Evolutionary conservation across 139 green algal species (phyloP).

Genomic region (Pycnococcus provasolii): DNA sequence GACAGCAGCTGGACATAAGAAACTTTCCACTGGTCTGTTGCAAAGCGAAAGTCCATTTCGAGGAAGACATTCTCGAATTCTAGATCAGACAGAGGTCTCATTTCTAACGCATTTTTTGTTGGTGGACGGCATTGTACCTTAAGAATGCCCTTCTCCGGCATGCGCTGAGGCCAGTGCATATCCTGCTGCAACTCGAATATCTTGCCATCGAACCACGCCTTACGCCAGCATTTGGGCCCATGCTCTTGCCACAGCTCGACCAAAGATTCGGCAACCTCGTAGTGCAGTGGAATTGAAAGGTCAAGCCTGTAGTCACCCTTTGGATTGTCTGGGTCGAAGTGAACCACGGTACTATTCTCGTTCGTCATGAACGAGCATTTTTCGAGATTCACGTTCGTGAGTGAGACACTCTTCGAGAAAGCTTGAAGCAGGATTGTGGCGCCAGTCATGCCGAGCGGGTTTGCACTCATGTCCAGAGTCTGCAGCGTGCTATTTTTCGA

Average conservation of each 20-base stretch:
- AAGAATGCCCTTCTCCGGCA: neutral
- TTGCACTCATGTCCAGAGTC: neutral
- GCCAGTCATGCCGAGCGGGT: neutral
- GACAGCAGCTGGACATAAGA: no score
- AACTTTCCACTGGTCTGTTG: no score
- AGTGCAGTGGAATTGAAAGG: neutral
- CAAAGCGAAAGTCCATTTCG: no score
- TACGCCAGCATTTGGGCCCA: neutral
- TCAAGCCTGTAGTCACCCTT: neutral
- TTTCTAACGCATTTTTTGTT: no score
- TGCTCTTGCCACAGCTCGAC: neutral
- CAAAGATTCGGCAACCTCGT: neutral
- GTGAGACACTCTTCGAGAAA: neutral
- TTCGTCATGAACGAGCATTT: neutral
- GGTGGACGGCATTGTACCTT: no score
- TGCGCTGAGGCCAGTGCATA: neutral
- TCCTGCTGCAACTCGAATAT: neutral
- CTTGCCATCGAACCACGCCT: neutral
- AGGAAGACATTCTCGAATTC: no score
- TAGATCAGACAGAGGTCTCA: no score
- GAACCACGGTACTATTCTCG: neutral
- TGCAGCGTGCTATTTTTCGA: neutral
- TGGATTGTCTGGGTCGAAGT: neutral
- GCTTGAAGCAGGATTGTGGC: neutral
- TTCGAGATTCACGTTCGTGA: neutral